Conservation (phyloP, 768 basidiomycete species). For the Rickenella mellea region DNA sequence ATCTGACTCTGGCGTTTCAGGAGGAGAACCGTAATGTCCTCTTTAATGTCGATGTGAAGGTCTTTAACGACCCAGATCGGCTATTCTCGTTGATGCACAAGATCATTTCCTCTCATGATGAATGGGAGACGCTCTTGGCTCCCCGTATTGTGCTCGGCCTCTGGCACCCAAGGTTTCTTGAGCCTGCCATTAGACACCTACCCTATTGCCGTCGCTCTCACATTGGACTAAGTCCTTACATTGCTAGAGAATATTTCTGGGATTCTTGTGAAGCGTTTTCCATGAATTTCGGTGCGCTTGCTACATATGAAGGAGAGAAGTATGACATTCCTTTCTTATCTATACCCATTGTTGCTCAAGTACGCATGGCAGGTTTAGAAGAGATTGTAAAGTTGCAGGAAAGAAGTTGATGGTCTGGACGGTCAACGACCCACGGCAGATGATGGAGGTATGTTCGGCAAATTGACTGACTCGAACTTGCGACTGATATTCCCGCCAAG, state of each 20-base stretch:
- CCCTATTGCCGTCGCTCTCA: slow-evolving; percentile 81
- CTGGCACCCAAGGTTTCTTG: slow-evolving; percentile 88
- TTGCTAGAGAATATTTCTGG: slow-evolving; percentile 88
- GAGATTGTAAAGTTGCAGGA: slow-evolving; percentile 66
- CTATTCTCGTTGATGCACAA: slow-evolving; percentile 74
- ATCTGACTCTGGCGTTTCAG: slow-evolving; percentile 21
- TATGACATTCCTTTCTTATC: slow-evolving; percentile 28
- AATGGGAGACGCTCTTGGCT: slow-evolving; percentile 69
- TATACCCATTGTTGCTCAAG: not conserved
- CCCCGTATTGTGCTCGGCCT: slow-evolving; percentile 76
- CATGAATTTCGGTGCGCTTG: slow-evolving; percentile 65
- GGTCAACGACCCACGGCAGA: slow-evolving; percentile 80
- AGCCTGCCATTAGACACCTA: slow-evolving; percentile 61
- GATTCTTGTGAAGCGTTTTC: slow-evolving; percentile 79
- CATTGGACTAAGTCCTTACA: slow-evolving; percentile 63
- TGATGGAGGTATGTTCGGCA: slow-evolving; percentile 66
- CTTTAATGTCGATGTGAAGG: slow-evolving; percentile 90
- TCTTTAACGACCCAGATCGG: slow-evolving; percentile 82
- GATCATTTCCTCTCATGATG: slow-evolving; percentile 49
- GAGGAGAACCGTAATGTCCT: slow-evolving; percentile 68
- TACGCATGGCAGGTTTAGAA: slow-evolving; percentile 50
- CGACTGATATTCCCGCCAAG: slow-evolving; percentile 25
- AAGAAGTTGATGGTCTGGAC: slow-evolving; percentile 95
- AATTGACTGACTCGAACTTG: not conserved
- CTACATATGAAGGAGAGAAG: slow-evolving; percentile 63